A percentile compares a stretch with the other conserved stretches of the same genome.
Evolutionary conservation across 352 stramenopile genomes (phyloP).

Genomic region (Globisporangium polare): DNA sequence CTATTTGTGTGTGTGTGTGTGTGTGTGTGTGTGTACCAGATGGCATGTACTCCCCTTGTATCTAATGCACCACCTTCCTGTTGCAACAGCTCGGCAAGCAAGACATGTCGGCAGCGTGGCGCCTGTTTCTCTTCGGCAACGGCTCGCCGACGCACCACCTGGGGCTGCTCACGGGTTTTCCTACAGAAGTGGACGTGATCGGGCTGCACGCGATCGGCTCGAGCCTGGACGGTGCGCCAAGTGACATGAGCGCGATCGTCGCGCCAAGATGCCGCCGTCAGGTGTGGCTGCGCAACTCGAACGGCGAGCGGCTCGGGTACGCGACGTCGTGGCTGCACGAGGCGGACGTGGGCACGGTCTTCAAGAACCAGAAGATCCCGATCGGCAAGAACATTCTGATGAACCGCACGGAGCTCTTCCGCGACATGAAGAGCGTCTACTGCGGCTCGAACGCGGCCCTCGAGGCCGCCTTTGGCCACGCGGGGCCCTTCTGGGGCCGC

Average conservation of each 20-base stretch:
- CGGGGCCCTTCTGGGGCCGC: constrained; percentile 76
- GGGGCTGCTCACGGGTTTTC: constrained; percentile 65
- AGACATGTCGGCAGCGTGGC: constrained; percentile 70
- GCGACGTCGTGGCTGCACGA: constrained; percentile 75
- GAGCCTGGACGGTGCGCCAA: constrained; percentile 34
- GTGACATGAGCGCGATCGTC: constrained; percentile 41
- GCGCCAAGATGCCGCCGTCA: constrained; percentile 64
- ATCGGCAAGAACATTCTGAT: constrained; percentile 82
- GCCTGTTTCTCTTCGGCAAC: constrained; percentile 80
- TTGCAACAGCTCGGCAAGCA: constrained; percentile 39
- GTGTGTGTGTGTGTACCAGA: background rate
- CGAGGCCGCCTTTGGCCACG: constrained; percentile 57
- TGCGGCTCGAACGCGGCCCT: constrained; percentile 51
- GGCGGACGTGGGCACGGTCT: constrained; percentile 62
- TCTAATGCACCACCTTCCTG: too few relatives aligned
- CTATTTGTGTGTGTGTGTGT: background rate
- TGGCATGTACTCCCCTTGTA: background rate
- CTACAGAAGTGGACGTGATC: constrained; percentile 78
- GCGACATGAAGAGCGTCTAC: constrained; percentile 83
- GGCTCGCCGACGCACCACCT: constrained; percentile 80
- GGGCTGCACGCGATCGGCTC: constrained; percentile 47
- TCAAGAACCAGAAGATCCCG: constrained; percentile 76
- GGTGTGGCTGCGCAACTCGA: constrained; percentile 71
- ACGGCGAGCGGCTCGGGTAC: constrained; percentile 73
- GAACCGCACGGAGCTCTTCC: constrained; percentile 83